Evolutionary conservation across 805 yeast species (phyloP).

Genomic region (Starmera amethionina): DNA sequence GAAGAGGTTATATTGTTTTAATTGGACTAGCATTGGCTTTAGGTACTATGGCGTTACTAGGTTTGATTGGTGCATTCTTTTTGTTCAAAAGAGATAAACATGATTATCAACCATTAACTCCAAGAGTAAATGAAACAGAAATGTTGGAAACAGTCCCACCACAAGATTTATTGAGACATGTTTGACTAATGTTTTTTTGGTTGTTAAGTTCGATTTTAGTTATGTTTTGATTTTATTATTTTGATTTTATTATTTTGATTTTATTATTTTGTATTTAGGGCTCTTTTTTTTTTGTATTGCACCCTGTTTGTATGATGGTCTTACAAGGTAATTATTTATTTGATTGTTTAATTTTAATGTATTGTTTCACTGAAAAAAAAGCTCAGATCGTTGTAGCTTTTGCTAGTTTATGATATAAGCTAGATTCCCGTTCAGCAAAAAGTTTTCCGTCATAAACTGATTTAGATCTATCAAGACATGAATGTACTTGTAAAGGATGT

Average conservation of each 20-base stretch:
- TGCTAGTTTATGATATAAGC: slow-evolving; percentile 7
- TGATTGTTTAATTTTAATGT: not conserved
- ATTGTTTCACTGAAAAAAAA: not conserved
- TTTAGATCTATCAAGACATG: slow-evolving; percentile 20
- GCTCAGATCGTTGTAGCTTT: not conserved
- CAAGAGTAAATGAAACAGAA: slow-evolving; percentile 50
- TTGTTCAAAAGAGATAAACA: slow-evolving; percentile 28
- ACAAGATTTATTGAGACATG: slow-evolving; percentile 33
- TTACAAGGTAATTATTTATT: not conserved
- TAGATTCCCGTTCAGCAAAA: slow-evolving; percentile 14
- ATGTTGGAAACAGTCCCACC: slow-evolving; percentile 60
- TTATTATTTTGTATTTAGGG: not conserved
- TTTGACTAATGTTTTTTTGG: not conserved
- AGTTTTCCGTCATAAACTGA: slow-evolving; percentile 17
- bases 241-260: slow-evolving; percentile 1
- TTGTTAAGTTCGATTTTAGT: not conserved
- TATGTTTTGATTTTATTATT: not conserved
- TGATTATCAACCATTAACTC: slow-evolving; percentile 34
- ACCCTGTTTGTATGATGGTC: not conserved
- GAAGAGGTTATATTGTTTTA: slow-evolving; percentile 57
- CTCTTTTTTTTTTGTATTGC: not conserved
- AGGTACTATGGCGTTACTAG: slow-evolving; percentile 34
- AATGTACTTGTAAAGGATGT: slow-evolving; percentile 18
- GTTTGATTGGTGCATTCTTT: slow-evolving; percentile 27
- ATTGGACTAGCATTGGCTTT: slow-evolving; percentile 60